phyloP scores from a whole-genome alignment of 1,284 basidiomycete species.

The Exobasidium rhododendri region DNA sequence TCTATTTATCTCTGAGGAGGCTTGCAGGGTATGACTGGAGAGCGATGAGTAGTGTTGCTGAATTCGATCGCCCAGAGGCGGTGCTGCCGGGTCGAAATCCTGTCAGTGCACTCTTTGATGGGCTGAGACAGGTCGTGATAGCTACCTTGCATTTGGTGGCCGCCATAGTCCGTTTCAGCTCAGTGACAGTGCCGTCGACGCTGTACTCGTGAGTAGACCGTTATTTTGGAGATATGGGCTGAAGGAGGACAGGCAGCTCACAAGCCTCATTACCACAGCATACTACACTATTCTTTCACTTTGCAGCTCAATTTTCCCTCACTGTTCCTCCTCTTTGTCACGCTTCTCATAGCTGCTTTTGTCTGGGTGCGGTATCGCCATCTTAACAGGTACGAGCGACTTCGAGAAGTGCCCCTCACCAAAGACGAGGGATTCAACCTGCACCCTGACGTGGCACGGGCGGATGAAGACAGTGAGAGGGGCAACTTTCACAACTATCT shows the following conservation, averaged over 20 bases:
- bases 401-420: conserved; percentile 49
- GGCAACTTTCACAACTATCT: conserved; percentile 52
- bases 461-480: conserved; percentile 33
- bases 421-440: conserved; percentile 49
- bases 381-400: conserved; percentile 49
- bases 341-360: conserved; percentile 30
- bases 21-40: neutral
- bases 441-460: conserved; percentile 42
- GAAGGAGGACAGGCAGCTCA: neutral
- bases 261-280: neutral
- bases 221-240: neutral
- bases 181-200: conserved; percentile 46
- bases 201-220: conserved; percentile 26
- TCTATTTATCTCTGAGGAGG: no score
- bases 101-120: conserved; percentile 28
- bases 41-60: neutral
- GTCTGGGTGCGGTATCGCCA: conserved; percentile 56
- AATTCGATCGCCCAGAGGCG: neutral
- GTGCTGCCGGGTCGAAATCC: conserved; percentile 8
- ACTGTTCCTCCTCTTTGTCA: conserved; percentile 39
- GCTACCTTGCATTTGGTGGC: conserved; percentile 43
- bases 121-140: conserved; percentile 34
- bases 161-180: conserved; percentile 36
- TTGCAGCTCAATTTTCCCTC: conserved; percentile 52
- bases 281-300: conserved; percentile 49